Percentiles rank a stretch among this genome's conserved stretches.
These are phyloP conservation scores for Athelia psychrophila DNA, from an alignment of 1,284 basidiomycete genomes.

Conservation along the genomic window DNA sequence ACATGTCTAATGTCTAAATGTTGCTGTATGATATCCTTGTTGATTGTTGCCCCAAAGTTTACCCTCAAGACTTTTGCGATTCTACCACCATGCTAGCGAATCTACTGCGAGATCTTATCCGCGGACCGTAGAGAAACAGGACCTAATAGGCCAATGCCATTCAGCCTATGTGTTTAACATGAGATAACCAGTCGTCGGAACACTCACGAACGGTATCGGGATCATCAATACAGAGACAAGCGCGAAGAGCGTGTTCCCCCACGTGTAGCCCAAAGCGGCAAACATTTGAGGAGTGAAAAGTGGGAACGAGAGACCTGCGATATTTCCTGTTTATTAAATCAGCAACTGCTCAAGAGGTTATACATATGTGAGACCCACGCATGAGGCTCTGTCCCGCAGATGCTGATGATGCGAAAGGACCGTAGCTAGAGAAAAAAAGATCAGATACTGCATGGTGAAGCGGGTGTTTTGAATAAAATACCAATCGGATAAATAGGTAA, in stretches of 20 bases:
- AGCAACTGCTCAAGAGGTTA: neutral
- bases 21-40: too few species aligned
- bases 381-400: constrained; percentile 77
- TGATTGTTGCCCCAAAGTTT: too few species aligned
- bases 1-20: too few species aligned
- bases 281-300: constrained; percentile 68
- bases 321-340: constrained; percentile 42
- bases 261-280: constrained; percentile 54
- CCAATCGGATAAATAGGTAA: constrained; percentile 77
- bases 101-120: constrained; percentile 58
- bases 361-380: constrained; percentile 34
- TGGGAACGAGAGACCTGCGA: constrained; percentile 58
- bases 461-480: constrained; percentile 24
- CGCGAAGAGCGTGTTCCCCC: constrained; percentile 71
- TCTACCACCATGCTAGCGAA: constrained; percentile 35
- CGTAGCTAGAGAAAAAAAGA: constrained; percentile 43
- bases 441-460: neutral
- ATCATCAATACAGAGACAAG: constrained; percentile 57
- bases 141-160: constrained; percentile 33
- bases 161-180: constrained; percentile 1
- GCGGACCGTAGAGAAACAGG: constrained; percentile 60
- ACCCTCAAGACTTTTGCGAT: neutral
- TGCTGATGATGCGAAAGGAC: constrained; percentile 74
- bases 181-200: too few species aligned
- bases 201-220: constrained; percentile 64